A percentile compares a stretch with the other conserved stretches of the same genome.
Evolutionary conservation across 176 grass and related monocot species (phyloP).

Genomic region (Calamus simplicifolius): DNA sequence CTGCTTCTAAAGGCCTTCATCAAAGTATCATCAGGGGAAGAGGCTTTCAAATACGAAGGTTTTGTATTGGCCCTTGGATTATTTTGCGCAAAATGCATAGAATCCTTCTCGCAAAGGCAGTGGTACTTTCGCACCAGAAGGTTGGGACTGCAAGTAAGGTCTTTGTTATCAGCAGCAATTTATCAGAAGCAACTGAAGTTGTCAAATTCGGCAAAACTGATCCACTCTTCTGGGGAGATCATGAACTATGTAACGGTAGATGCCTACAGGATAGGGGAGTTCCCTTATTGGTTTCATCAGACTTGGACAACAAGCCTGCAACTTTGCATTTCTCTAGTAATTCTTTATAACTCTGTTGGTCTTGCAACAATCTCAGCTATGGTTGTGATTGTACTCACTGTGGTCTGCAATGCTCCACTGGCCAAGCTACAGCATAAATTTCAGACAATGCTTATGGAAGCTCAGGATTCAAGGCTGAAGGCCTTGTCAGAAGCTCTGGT

Average conservation of each 20-base stretch:
- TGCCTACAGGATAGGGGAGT: slow-evolving; percentile 81
- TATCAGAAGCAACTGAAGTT: slow-evolving; percentile 78
- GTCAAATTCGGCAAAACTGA: slow-evolving; percentile 61
- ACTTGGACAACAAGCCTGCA: slow-evolving; percentile 81
- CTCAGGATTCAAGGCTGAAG: slow-evolving; percentile 84
- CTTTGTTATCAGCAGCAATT: slow-evolving; percentile 62
- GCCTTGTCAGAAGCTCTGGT: slow-evolving; percentile 73
- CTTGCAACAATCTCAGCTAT: slow-evolving; percentile 53
- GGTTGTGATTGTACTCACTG: slow-evolving; percentile 57
- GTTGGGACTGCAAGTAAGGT: slow-evolving; percentile 70
- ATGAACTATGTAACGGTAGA: slow-evolving; percentile 93
- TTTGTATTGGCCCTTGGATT: slow-evolving; percentile 38
- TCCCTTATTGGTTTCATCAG: slow-evolving; percentile 91
- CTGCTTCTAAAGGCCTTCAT: slow-evolving; percentile 80
- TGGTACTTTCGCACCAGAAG: slow-evolving; percentile 80
- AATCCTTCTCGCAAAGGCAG: slow-evolving; percentile 82
- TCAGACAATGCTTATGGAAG: slow-evolving; percentile 78
- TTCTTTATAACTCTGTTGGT: slow-evolving; percentile 75
- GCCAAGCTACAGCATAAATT: slow-evolving; percentile 79
- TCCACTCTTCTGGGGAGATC: slow-evolving; percentile 82
- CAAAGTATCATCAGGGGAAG: slow-evolving; percentile 55
- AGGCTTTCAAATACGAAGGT: slow-evolving; percentile 60
- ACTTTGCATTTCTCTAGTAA: slow-evolving; percentile 63
- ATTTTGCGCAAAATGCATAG: slow-evolving; percentile 68
- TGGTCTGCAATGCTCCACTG: slow-evolving; percentile 70